Evolutionary conservation across 1,139 yeast genomes (phyloP).

Genomic region (Pneumocystis sp.): DNA sequence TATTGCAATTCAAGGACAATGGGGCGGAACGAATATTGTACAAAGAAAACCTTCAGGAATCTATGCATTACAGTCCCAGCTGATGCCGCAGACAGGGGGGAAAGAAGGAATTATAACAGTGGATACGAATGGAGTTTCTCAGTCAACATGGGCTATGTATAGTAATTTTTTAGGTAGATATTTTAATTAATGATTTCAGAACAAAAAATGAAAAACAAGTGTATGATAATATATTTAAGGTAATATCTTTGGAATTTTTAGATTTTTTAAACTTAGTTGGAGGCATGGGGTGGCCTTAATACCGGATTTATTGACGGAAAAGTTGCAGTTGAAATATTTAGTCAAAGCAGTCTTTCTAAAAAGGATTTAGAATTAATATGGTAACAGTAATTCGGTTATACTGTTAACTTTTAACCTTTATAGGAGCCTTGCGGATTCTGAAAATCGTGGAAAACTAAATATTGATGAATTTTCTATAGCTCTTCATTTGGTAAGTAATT

Average conservation of each 20-base stretch:
- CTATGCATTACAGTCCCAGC: constrained; percentile 57
- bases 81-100: constrained; percentile 51
- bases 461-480: constrained; percentile 82
- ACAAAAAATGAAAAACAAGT: constrained; percentile 73
- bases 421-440: constrained; percentile 83
- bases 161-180: not conserved
- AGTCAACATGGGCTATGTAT: constrained; percentile 47
- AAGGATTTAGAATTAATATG: constrained; percentile 78
- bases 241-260: not conserved
- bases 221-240: constrained; percentile 66
- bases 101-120: constrained; percentile 21
- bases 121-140: constrained; percentile 23
- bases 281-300: constrained; percentile 61
- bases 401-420: not conserved
- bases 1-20: constrained; percentile 42
- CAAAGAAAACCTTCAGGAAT: constrained; percentile 42
- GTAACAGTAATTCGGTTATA: constrained; percentile 21
- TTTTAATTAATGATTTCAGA: constrained; percentile 4
- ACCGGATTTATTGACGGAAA: constrained; percentile 65
- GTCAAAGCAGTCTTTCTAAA: constrained; percentile 78
- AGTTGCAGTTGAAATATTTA: constrained; percentile 71
- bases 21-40: constrained; percentile 67
- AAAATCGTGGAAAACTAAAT: constrained; percentile 71
- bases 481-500: constrained; percentile 49
- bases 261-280: not conserved